These are phyloP conservation scores for Aureobasidium sp. DNA, from an alignment of 2,329 filamentous ascomycete genomes.

Conservation along the genomic window DNA sequence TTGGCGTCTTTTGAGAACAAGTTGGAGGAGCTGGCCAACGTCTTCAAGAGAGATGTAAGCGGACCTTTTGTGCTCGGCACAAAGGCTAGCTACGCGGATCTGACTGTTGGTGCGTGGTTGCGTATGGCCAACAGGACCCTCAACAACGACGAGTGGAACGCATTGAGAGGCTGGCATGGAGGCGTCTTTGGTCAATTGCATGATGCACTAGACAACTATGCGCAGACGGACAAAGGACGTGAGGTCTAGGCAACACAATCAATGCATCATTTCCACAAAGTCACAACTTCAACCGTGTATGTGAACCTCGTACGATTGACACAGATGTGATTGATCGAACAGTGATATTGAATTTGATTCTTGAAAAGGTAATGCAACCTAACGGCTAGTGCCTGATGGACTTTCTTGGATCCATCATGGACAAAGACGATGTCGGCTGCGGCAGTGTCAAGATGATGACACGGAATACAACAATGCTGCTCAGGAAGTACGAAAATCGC, in stretches of 20 bases:
- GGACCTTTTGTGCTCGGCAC: slow-evolving; percentile 44
- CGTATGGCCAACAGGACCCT: slow-evolving; percentile 36
- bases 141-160: slow-evolving; percentile 39
- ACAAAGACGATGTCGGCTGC: not conserved
- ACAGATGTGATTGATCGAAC: not conserved
- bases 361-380: not conserved
- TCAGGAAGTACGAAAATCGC: slow-evolving; percentile 35
- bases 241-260: not conserved
- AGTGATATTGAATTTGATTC: no score
- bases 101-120: slow-evolving; percentile 51
- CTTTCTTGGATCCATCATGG: not conserved
- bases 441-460: not conserved
- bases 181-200: slow-evolving; percentile 44
- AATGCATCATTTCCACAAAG: not conserved
- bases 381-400: not conserved
- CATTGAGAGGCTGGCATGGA: slow-evolving; percentile 40
- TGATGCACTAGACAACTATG: slow-evolving; percentile 27
- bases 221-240: not conserved
- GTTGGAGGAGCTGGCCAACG: not conserved
- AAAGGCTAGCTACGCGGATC: slow-evolving; percentile 43
- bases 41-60: slow-evolving; percentile 16
- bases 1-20: not conserved
- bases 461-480: slow-evolving; percentile 32
- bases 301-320: no score
- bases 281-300: not conserved